Percentiles rank a stretch among this genome's conserved stretches.
These are phyloP conservation scores for Bertia moriformis DNA, from an alignment of 2,329 filamentous ascomycete genomes.

Conservation along the genomic window DNA sequence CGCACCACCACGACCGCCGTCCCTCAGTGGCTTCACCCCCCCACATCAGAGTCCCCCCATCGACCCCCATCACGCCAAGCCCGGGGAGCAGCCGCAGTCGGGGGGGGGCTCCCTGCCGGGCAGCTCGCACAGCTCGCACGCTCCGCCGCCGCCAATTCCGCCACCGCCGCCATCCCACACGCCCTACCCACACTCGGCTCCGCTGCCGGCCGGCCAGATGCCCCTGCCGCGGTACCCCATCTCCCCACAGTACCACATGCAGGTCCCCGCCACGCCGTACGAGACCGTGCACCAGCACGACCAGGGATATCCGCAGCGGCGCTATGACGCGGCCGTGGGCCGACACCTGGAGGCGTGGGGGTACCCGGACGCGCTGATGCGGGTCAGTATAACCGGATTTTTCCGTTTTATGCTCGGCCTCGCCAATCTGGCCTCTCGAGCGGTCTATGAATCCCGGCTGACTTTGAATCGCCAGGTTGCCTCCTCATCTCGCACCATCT, in stretches of 20 bases:
- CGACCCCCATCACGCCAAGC: constrained; percentile 8
- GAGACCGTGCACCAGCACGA: not conserved
- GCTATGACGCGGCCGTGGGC: not conserved
- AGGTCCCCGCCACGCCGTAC: not conserved
- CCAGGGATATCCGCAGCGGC: not conserved
- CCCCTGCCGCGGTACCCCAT: not conserved
- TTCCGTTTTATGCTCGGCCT: too few species aligned
- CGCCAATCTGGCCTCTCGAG: too few species aligned
- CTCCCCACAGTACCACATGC: not conserved
- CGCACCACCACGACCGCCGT: not conserved
- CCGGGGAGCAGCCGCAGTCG: too few species aligned
- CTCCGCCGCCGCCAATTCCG: constrained; percentile 20
- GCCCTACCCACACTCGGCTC: constrained; percentile 1
- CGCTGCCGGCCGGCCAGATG: not conserved
- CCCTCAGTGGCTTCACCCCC: not conserved
- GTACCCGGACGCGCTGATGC: not conserved
- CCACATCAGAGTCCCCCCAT: not conserved
- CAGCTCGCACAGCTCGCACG: constrained; percentile 22
- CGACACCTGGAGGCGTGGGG: not conserved
- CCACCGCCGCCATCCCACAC: not conserved
- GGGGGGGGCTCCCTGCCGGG: constrained; percentile 19
- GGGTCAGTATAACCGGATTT: not conserved
- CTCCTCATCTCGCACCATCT: not conserved
- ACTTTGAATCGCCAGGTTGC: not conserved
- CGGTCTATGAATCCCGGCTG: too few species aligned